Base-by-base conservation (phyloP, 352 stramenopile genomes). In the Phytophthora capsici region DNA sequence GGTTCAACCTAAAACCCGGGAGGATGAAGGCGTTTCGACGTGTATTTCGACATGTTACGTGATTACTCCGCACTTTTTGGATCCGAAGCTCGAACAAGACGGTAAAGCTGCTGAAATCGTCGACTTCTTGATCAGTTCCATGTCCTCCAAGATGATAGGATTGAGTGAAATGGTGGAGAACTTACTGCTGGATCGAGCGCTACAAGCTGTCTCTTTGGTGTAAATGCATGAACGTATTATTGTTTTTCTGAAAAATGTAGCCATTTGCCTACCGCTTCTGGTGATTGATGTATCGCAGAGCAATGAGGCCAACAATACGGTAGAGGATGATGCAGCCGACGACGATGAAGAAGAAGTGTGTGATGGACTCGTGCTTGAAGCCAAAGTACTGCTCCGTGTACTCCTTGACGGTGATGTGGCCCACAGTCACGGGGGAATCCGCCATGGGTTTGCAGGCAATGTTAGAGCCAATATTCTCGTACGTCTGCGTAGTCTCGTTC, bases 11-110 rank as follows among this genome's bases (percentile, higher is more conserved):
- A 57, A 60, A 57, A 34, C 28, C 6, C 66, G 20, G 0, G 12
- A 12, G 6, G 46, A 49, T n/a, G 69, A 58, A 63, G 25, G 48
- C 19, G 47, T 37, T 17, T 80, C 45, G 28, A 71, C 77, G 41
- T 66, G 84, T 20, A 50, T 90, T 37, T 76, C 84, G 40, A 81
- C 69, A 37, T 82, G 70, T 56, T 74, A 77, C 41, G 65, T 81
- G 19, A 76, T 82, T 51, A 83, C 72, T 5, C 75, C 77, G 9
- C 59, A 84, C 38, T 75, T 74, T 17, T 71, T 57, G n/a, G 57
- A 78, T 44, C 63, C 65, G 14, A 63, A 48, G 38, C 52, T 65
- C 38, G 52, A 65, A 48, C 37, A 61, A 37, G 58, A 77, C 64
- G 25, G 46, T 4, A 72, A 74, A 43, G 66, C 66, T 1, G 46